Conservation (phyloP, 2,329 filamentous ascomycete genomes). For the Verticillium tricorpus region DNA sequence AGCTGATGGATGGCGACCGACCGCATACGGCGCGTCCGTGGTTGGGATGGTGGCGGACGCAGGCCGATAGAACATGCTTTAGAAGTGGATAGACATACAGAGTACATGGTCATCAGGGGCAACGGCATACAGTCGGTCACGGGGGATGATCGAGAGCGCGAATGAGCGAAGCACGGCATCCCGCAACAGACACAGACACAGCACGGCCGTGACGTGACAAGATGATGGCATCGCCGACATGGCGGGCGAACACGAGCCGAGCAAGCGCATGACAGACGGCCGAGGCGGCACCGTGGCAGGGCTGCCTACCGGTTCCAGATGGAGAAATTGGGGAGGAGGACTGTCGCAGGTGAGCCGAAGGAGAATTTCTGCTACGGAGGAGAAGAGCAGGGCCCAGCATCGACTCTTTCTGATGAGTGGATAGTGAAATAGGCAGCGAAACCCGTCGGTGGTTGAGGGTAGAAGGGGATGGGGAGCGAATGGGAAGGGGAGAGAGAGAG, state of each 20-base stretch:
- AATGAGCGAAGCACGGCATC: background rate
- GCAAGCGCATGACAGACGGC: background rate
- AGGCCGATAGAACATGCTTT: background rate
- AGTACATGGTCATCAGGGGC: background rate
- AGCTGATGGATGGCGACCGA: background rate
- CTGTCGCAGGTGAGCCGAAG: background rate
- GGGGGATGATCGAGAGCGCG: background rate
- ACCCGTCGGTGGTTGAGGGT: background rate
- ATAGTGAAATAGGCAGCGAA: background rate
- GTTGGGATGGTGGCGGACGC: background rate
- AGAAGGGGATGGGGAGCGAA: background rate
- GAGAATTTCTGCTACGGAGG: background rate
- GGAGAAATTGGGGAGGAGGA: background rate
- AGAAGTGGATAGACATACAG: background rate
- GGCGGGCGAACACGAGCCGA: background rate
- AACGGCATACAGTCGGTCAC: no score
- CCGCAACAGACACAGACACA: background rate
- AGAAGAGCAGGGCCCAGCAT: background rate
- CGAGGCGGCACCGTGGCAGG: background rate
- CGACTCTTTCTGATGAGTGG: background rate
- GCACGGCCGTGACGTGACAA: background rate
- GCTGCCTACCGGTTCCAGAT: background rate
- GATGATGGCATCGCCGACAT: background rate
- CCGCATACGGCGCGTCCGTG: background rate
- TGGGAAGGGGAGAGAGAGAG: background rate